Evolutionary conservation across 495 filamentous ascomycete genomes (phyloP), one percentile per base, ranked within the genome.

Genomic region (Annulohypoxylon moriforme): DNA sequence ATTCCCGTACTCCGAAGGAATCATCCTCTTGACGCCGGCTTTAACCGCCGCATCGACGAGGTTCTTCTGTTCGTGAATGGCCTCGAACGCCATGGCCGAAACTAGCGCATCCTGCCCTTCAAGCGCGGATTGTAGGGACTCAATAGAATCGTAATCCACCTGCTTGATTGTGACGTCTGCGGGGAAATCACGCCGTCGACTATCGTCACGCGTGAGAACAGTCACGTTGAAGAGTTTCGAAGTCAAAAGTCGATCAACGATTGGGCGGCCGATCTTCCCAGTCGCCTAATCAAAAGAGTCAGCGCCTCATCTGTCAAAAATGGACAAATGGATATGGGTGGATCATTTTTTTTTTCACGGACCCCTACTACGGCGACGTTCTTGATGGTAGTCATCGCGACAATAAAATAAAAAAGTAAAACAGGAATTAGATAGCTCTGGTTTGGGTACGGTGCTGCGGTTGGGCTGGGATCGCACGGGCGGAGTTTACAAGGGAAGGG

Each of bases 1-100:
- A 31, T 50, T 71, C 4, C 89, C 89, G 61, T 87, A 92, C 63
- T 90, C 88, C 10, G 85, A 87, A 0, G 89, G 90, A 46, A 91
- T 76, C 76, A 89, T 86, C 18, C 87, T 81, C 71, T 82, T 79
- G 3, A 90, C 84, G 8, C 82, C 81, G 3, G 87, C 87, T 0
- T 81, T 80, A 16, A 84, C 77, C 14, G 88, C 82, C 5, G 89
- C 90, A 36, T 91, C 85, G 29, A 92, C 82, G 18, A 90, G 76
- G 5, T 76, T 73, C 1, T 77, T 74, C 64, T 90, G 86, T 14
- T 74, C 76, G 0, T 76, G 49, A 20, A 86, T 50, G 0, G 72
- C 76, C 2, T 59, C 63, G 10, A 71, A 56, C 0, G 72, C 76
- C 29, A 91, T 71, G 8, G 84, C 67, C 34, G 83, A 86, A 38